Base-by-base conservation (phyloP, 306 rosid genomes). In the Trifolium subterraneum region DNA sequence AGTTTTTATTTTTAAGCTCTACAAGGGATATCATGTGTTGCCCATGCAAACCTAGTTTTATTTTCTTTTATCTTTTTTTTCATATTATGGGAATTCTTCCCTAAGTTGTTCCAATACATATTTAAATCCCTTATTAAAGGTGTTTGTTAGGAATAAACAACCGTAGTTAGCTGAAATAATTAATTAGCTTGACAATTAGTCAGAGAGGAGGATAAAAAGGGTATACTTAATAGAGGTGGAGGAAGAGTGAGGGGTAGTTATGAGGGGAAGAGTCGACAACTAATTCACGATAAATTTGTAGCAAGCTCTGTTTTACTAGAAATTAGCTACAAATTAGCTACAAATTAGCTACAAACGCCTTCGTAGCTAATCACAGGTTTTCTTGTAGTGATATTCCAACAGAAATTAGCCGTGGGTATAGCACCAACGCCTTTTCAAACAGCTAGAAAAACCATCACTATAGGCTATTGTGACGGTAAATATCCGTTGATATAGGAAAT, bases 31-130 rank as follows among this genome's bases (percentile, higher is more conserved):
- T n/a, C 23, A 10, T 35, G 48, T 48, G 52, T 58, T 77, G 50
- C 31, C 62, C 59, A 59, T 50, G 81, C 77, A 61, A 18, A 50
- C 72, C 25, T 22, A 73, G 16, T 73, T 47, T 66, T 39, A 35
- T 20, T 74, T 42, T 42, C 58, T n/a, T 41, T 42, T 58, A 59
- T 72, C 59, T 42, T 25, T 8, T 60, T 29, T 29, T 41, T 29
- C 9, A n/a, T 25, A 16, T 59, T 29, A 59, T 25, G 56, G 45
- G 18, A 59, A 59, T 59, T 59, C 68, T 41, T 12, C 25, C 42
- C 56, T 42, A 16, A 25, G 11, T 72, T 58, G 13, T 42, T 59
- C 16, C 29, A 4, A 27, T 27, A 27, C 31, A 27, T 5, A 27
- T 65, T 41, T 65, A 29, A 65, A 41, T 66, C 55, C 13, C 11